A percentile compares a stretch with the other conserved stretches of the same genome.
Evolutionary conservation across 2,329 filamentous ascomycete species (phyloP).

Genomic region (Tolypocladium endophyticum): DNA sequence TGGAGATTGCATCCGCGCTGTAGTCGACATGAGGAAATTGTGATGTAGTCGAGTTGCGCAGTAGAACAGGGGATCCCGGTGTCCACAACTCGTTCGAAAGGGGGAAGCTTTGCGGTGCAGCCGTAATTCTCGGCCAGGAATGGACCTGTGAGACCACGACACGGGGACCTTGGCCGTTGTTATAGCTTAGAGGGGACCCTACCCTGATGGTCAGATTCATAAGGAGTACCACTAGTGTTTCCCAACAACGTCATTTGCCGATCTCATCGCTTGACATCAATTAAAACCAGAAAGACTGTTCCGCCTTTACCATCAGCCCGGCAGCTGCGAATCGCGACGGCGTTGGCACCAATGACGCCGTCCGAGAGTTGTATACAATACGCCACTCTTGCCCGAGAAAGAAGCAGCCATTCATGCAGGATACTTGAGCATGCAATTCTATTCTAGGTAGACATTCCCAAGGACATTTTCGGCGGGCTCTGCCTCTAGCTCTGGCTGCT

Average conservation of each 20-base stretch:
- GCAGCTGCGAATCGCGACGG: background rate
- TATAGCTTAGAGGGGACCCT: background rate
- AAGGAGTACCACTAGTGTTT: background rate
- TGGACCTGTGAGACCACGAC: background rate
- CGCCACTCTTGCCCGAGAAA: background rate
- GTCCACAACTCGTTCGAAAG: background rate
- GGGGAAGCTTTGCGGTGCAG: no score
- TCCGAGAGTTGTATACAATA: background rate
- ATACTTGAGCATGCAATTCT: background rate
- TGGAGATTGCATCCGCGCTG: constrained; percentile 93
- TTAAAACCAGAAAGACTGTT: no score
- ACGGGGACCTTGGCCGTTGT: background rate
- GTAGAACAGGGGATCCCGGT: background rate
- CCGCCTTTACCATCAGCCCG: background rate
- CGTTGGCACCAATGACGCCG: background rate
- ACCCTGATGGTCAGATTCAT: background rate
- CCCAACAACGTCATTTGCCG: background rate
- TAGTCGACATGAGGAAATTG: constrained; percentile 55
- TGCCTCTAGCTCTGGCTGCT: no score
- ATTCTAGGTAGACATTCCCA: no score
- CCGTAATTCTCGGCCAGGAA: background rate
- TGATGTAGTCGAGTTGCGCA: constrained; percentile 4
- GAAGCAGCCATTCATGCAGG: background rate
- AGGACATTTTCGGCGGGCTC: background rate
- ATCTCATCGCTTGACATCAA: background rate